phyloP scores from a whole-genome alignment of 441 rosid species.

The Brassica hybrid region DNA sequence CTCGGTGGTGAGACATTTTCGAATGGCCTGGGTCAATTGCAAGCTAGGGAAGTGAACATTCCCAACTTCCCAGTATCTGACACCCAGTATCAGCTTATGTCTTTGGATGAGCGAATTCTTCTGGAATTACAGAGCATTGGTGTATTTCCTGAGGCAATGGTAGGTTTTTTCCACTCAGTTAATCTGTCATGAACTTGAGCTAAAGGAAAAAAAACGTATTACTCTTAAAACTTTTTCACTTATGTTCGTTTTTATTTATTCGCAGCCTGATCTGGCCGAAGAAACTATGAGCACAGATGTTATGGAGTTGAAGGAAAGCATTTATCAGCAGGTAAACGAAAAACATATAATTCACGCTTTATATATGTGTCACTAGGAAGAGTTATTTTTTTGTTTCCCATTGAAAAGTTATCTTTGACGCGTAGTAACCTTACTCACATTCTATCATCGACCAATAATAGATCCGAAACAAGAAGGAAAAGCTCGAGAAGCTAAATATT shows the following conservation, averaged over 20 bases:
- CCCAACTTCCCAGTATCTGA: constrained; percentile 56
- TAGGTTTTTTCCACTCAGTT: constrained; percentile 43
- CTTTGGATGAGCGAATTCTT: too few relatives aligned
- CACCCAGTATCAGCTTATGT: constrained; percentile 65
- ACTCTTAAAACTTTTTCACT: constrained; percentile 18
- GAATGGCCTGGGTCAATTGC: constrained; percentile 55
- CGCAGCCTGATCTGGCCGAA: constrained; percentile 94
- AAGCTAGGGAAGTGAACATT: constrained; percentile 49
- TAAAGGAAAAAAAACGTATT: not conserved
- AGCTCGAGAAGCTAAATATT: constrained; percentile 66
- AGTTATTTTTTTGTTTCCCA: not conserved
- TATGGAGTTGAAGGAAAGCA: too few relatives aligned
- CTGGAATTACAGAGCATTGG: constrained; percentile 91
- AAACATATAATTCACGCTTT: not conserved
- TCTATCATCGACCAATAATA: constrained; percentile 43
- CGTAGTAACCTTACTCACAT: not conserved
- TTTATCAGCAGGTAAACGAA: too few relatives aligned
- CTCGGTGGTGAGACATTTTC: constrained; percentile 58
- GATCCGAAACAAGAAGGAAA: constrained; percentile 66
- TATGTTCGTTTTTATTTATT: constrained; percentile 10
- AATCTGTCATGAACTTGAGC: constrained; percentile 9
- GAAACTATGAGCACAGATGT: too few relatives aligned
- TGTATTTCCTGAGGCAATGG: constrained; percentile 81
- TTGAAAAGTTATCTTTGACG: not conserved
- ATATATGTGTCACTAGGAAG: not conserved